A percentile compares a stretch with the other conserved stretches of the same genome.
These are phyloP conservation scores for Apiotrichum montevideense DNA, from an alignment of 1,284 basidiomycete genomes.

Conservation along the genomic window DNA sequence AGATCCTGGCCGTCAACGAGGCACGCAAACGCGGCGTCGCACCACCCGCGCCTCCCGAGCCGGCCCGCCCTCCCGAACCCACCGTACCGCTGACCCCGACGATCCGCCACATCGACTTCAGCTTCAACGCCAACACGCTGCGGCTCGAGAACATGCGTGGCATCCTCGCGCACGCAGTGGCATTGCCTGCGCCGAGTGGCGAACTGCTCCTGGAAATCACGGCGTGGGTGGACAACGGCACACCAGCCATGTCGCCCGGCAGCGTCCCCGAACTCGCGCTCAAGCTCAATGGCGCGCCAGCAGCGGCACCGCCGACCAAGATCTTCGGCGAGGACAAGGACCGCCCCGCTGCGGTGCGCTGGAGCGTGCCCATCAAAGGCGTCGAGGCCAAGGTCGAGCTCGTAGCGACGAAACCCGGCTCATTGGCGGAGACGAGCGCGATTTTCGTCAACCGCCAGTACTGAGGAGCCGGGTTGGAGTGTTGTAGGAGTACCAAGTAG, in stretches of 20 bases:
- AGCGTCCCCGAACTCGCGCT: constrained; percentile 24
- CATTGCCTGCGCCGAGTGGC: constrained; percentile 27
- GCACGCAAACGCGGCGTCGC: constrained; percentile 25
- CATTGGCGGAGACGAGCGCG: constrained; percentile 29
- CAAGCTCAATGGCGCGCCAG: constrained; percentile 29
- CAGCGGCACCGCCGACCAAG: constrained; percentile 10
- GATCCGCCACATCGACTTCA: constrained; percentile 17
- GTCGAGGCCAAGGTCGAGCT: constrained; percentile 37
- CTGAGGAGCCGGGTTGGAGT: neutral
- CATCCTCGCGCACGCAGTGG: constrained; percentile 38
- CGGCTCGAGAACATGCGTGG: constrained; percentile 39
- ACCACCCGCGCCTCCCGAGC: neutral
- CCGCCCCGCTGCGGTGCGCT: constrained; percentile 29
- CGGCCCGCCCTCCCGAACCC: neutral
- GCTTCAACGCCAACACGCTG: constrained; percentile 21
- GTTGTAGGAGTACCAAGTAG: too few relatives aligned
- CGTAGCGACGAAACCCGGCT: constrained; percentile 30
- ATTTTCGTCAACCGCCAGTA: constrained; percentile 38
- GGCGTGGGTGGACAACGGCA: constrained; percentile 23
- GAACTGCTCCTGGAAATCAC: constrained; percentile 39
- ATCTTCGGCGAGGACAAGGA: constrained; percentile 9
- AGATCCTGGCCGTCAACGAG: constrained; percentile 29
- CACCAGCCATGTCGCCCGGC: neutral
- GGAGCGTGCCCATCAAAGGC: constrained; percentile 31
- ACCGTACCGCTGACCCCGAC: neutral